Evolutionary conservation across 441 rosid species (phyloP).

Genomic region (Jatropha podagrica): DNA sequence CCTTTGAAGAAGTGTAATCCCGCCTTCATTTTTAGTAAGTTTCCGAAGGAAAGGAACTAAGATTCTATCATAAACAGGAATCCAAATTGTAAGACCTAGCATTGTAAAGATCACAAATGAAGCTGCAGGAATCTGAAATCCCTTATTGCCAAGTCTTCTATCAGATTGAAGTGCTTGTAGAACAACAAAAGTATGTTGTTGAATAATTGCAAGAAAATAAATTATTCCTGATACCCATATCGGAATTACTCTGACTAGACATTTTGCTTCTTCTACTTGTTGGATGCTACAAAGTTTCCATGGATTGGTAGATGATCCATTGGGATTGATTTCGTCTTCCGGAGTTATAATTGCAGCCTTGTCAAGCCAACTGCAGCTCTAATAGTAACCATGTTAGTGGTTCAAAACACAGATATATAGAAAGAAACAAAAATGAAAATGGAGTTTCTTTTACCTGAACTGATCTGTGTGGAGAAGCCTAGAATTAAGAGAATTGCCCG

Average conservation of each 20-base stretch:
- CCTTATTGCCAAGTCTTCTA: slow-evolving; percentile 26
- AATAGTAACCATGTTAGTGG: neutral
- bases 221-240: slow-evolving; percentile 49
- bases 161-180: slow-evolving; percentile 53
- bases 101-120: slow-evolving; percentile 30
- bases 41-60: slow-evolving; percentile 29
- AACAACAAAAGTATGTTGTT: slow-evolving; percentile 49
- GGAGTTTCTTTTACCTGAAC: slow-evolving; percentile 17
- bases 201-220: slow-evolving; percentile 37
- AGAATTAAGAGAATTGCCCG: slow-evolving; percentile 24
- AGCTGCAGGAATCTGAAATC: slow-evolving; percentile 37
- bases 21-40: slow-evolving; percentile 25
- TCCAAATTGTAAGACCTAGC: slow-evolving; percentile 36
- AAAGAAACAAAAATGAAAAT: neutral
- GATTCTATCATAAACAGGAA: slow-evolving; percentile 37
- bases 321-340: slow-evolving; percentile 24
- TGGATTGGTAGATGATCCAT: slow-evolving; percentile 35
- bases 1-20: slow-evolving; percentile 39
- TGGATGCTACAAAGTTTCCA: slow-evolving; percentile 42
- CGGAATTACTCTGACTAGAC: slow-evolving; percentile 45
- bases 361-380: slow-evolving; percentile 40
- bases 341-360: slow-evolving; percentile 40
- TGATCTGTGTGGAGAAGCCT: slow-evolving; percentile 29
- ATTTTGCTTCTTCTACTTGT: slow-evolving; percentile 54
- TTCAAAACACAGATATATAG: too few relatives aligned